phyloP scores from a whole-genome alignment of 805 yeast species.

The Sugiyamaella smithiae region DNA sequence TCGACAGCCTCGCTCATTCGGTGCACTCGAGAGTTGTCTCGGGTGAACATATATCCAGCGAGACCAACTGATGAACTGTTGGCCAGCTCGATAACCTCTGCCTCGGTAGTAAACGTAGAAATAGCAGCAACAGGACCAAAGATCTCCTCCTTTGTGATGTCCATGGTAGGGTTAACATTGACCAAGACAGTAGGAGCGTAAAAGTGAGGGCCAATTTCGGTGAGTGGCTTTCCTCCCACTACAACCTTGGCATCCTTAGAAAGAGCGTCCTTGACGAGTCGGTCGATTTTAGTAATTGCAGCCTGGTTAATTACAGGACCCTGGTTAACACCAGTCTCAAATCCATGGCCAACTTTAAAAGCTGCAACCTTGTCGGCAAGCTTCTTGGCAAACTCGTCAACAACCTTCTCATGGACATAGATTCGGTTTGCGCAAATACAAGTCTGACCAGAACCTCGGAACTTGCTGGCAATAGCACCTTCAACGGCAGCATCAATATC shows the following conservation, averaged over 20 bases:
- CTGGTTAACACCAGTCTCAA: slow-evolving; percentile 57
- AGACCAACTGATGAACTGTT: slow-evolving; percentile 70
- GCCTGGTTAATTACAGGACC: slow-evolving; percentile 72
- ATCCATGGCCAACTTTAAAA: slow-evolving; percentile 62
- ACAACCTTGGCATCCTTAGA: slow-evolving; percentile 60
- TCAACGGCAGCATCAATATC: slow-evolving; percentile 63
- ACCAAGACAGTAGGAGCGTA: slow-evolving; percentile 68
- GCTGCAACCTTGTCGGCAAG: slow-evolving; percentile 47
- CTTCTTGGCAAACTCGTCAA: slow-evolving; percentile 57
- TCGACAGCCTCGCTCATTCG: slow-evolving; percentile 65
- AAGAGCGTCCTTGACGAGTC: slow-evolving; percentile 66
- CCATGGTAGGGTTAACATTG: slow-evolving; percentile 56
- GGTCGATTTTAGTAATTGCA: slow-evolving; percentile 59
- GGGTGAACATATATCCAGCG: slow-evolving; percentile 71
- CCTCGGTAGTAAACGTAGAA: slow-evolving; percentile 60
- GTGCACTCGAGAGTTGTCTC: slow-evolving; percentile 52
- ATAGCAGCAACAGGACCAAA: slow-evolving; percentile 82
- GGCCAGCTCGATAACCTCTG: slow-evolving; percentile 60
- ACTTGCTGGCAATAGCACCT: slow-evolving; percentile 64
- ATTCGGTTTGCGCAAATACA: slow-evolving; percentile 80
- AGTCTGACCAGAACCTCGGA: slow-evolving; percentile 79
- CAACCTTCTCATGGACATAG: slow-evolving; percentile 62
- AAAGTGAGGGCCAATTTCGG: slow-evolving; percentile 62
- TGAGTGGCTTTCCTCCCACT: slow-evolving; percentile 56
- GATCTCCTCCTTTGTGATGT: slow-evolving; percentile 64